Percentiles rank a stretch among this genome's conserved stretches.
Evolutionary conservation across 139 green algal species (phyloP).

Genomic region (Micractinium conductrix): DNA sequence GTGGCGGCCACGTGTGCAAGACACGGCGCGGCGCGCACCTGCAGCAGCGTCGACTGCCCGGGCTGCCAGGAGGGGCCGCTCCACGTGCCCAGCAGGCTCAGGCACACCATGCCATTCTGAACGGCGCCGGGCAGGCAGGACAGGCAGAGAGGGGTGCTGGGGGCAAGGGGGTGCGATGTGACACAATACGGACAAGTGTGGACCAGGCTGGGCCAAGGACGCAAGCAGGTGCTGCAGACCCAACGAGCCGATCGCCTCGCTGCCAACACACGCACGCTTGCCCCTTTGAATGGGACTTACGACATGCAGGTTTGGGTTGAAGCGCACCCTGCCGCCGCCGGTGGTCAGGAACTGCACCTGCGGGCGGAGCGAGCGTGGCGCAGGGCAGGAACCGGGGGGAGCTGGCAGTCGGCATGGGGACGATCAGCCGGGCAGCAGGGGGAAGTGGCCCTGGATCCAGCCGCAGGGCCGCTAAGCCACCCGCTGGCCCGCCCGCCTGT

Average conservation of each 20-base stretch:
- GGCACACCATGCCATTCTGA: conserved; percentile 64
- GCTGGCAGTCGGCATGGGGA: too few species aligned
- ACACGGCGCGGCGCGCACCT: too few species aligned
- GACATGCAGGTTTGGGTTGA: conserved; percentile 85
- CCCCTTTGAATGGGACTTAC: too few species aligned
- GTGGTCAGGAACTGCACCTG: conserved; percentile 74
- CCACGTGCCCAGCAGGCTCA: conserved; percentile 80
- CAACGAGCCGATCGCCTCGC: too few species aligned
- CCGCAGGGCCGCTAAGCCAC: neutral
- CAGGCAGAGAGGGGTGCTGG: neutral
- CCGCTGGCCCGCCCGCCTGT: neutral
- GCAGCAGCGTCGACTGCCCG: conserved; percentile 65
- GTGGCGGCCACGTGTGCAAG: too few species aligned
- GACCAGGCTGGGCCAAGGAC: too few species aligned
- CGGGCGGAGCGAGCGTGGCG: too few species aligned
- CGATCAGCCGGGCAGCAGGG: neutral
- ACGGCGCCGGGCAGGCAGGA: neutral
- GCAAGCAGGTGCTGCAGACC: too few species aligned
- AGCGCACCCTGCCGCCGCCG: conserved; percentile 62
- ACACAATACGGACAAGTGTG: too few species aligned
- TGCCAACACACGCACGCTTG: too few species aligned
- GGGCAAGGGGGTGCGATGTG: too few species aligned
- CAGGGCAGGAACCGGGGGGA: too few species aligned
- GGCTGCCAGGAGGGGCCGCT: conserved; percentile 72
- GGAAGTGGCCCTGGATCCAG: neutral